phyloP scores from a whole-genome alignment of 805 yeast species.

The Wickerhamiella brachini region DNA sequence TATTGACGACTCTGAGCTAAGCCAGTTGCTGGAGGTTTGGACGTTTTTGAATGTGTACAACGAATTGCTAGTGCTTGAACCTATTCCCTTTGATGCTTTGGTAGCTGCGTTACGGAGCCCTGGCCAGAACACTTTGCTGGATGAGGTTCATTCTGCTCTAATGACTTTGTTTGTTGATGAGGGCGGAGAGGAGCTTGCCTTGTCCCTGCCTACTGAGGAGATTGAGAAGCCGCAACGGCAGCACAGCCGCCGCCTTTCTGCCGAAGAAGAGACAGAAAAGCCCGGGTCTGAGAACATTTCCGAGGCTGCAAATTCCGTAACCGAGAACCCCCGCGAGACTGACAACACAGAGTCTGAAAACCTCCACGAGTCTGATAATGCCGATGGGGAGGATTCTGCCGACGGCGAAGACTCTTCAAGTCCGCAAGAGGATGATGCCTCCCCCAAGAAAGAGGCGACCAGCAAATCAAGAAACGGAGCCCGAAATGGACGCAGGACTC shows the following conservation, averaged over 20 bases:
- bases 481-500: too few relatives aligned
- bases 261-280: too few relatives aligned
- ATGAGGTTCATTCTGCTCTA: conserved; percentile 57
- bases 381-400: conserved; percentile 22
- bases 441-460: too few relatives aligned
- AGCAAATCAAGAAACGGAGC: too few relatives aligned
- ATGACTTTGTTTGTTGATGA: conserved; percentile 40
- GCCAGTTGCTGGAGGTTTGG: conserved; percentile 47
- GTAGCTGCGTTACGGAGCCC: conserved; percentile 39
- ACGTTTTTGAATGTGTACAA: conserved; percentile 58
- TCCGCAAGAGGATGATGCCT: neutral
- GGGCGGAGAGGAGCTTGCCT: conserved; percentile 27
- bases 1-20: conserved; percentile 9
- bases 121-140: conserved; percentile 36
- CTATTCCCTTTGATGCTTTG: conserved; percentile 70
- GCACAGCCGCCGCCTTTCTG: conserved; percentile 9
- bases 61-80: conserved; percentile 48
- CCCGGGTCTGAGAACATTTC: too few relatives aligned
- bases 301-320: too few relatives aligned
- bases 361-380: conserved; percentile 13
- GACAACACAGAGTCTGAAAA: too few relatives aligned
- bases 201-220: conserved; percentile 23
- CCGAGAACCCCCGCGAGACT: too few relatives aligned
- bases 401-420: conserved; percentile 13
- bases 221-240: conserved; percentile 19